Percentiles rank a stretch among this genome's conserved stretches.
Conservation (phyloP, 306 rosid genomes). For the Erythrophleum fordii region DNA sequence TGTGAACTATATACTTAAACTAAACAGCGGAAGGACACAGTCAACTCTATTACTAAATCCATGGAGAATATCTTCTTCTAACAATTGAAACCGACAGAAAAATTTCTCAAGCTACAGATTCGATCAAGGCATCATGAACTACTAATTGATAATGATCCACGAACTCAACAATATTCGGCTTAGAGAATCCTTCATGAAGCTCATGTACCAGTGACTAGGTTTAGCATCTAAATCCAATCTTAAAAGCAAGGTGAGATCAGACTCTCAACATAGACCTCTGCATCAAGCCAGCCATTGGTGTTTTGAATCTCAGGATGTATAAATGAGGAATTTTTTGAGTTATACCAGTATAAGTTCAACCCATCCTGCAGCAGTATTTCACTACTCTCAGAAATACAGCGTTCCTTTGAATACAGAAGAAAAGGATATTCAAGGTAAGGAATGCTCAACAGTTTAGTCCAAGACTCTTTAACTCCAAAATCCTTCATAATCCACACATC, state of each 20-base stretch:
- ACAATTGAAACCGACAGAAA: neutral
- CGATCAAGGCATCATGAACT: neutral
- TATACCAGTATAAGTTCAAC: conserved; percentile 10
- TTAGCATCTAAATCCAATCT: neutral
- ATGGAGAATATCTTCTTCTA: neutral
- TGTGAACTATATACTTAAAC: neutral
- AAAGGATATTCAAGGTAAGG: neutral
- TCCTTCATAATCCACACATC: conserved; percentile 49
- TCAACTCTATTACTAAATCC: neutral
- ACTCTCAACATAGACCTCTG: conserved; percentile 38
- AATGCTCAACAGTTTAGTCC: conserved; percentile 39
- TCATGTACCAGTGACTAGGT: neutral
- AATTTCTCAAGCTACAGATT: neutral
- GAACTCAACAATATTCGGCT: neutral
- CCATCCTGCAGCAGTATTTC: conserved; percentile 9
- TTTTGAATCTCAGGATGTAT: neutral
- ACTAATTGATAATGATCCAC: neutral
- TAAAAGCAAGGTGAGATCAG: conserved; percentile 44
- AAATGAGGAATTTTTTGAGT: conserved; percentile 20
- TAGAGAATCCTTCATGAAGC: neutral
- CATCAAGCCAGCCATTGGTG: neutral
- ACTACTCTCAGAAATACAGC: conserved; percentile 36
- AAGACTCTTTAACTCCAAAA: conserved; percentile 46
- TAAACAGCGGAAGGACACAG: neutral
- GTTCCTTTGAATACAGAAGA: neutral